Evolutionary conservation across 441 rosid genomes (phyloP), one percentile per base, ranked within the genome.

Genomic region (Populus hybrid): DNA sequence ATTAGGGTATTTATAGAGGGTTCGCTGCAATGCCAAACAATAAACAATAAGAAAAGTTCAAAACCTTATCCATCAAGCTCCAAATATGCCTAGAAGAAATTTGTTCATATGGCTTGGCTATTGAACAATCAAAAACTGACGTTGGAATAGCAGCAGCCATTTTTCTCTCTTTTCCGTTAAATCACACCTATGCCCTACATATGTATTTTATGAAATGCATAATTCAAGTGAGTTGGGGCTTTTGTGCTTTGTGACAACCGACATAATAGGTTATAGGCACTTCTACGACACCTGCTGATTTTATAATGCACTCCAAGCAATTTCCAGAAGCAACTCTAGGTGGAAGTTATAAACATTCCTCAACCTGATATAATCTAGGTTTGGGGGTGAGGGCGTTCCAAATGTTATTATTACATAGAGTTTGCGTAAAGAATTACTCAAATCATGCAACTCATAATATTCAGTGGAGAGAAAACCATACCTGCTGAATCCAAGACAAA

Each of bases 401-500:
- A 7, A 38, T 38, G 42, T 9, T 38, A 38, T 38, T 38, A 38
- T 9, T 38, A 8, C 64, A 16, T 14, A 59, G 23, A 18, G 20
- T 26, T 24, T 26, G 35, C 33, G 1, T 5, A 16, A 65, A 4
- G 1, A 65, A 24, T 26, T 20, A 26, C 71, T 12, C 68, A 29
- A 68, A 18, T 68, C 6, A 28, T 5, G 71, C 72, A 72, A 77
- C 36, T 33, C 36, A 24, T 11, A 20, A 38, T 38, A 70, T 26
- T 66, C 10, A 66, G 23, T 29, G 40, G 24, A 38, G 18, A 20
- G 7, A 81, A 78, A 53, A 1, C 38, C 70, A 31, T 87, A 97
- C 98, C 98, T 97, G 98, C 76, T 94, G 97, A 88, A 90, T 90
- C 99, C 99, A 97, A 18, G 91, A 90, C 79, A 94, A 87, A 84